These are phyloP conservation scores for Neckera pumila DNA, from an alignment of 225 moss, liverwort and hornwort species.

Conservation along the genomic window DNA sequence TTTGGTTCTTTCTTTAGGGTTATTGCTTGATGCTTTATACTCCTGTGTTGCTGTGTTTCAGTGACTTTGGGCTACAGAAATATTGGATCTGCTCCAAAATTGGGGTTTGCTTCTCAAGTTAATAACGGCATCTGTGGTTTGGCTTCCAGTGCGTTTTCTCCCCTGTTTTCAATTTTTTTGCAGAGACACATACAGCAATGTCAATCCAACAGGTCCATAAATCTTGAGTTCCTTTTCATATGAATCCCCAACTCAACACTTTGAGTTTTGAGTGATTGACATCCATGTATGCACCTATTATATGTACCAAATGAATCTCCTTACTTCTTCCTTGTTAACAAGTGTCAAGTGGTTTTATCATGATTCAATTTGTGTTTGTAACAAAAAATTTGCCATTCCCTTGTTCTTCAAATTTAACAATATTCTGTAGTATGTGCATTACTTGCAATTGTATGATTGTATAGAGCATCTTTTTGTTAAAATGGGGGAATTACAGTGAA, in stretches of 20 bases:
- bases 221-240: not conserved
- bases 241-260: not conserved
- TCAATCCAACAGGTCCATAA: not conserved
- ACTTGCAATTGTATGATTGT: not conserved
- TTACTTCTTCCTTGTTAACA: not conserved
- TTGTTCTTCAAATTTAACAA: not conserved
- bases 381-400: not conserved
- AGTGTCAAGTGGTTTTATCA: not conserved
- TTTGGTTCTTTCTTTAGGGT: not conserved
- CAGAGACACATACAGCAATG: not conserved
- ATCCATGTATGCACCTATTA: not conserved
- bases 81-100: not conserved
- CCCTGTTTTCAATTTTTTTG: not conserved
- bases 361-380: not conserved
- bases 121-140: constrained; percentile 26
- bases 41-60: not conserved
- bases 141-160: not conserved
- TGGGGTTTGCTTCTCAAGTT: constrained; percentile 15
- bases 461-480: not conserved
- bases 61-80: constrained; percentile 26
- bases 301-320: not conserved
- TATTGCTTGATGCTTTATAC: not conserved
- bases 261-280: not conserved
- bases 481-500: not conserved
- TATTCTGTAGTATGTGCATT: not conserved